phyloP scores from a whole-genome alignment of 1,284 basidiomycete species.

The Rhodotorula sp. region DNA sequence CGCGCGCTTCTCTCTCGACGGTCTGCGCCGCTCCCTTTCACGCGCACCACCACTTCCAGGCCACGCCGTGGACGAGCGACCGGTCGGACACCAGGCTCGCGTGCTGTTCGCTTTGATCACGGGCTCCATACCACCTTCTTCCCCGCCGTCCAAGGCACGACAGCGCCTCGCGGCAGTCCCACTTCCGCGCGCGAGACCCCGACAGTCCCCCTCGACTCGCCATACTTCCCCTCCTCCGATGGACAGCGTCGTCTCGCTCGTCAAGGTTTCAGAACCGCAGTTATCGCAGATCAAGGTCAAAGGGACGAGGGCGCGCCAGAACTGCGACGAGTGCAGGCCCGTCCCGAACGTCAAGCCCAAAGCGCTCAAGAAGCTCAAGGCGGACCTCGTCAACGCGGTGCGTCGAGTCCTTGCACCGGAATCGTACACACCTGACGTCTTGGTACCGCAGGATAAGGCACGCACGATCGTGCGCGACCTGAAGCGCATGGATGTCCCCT shows the following conservation, averaged over 20 bases:
- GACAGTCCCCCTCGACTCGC: no score
- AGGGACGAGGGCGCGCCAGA: not conserved
- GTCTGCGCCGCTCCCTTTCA: not conserved
- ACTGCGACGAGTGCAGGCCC: not conserved
- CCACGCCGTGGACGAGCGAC: not conserved
- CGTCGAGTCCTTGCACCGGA: not conserved
- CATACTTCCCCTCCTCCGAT: not conserved
- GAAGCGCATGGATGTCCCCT: constrained; percentile 29
- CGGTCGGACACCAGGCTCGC: constrained; percentile 13
- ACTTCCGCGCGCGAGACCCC: not conserved
- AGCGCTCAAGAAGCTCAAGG: constrained; percentile 38
- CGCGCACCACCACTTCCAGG: not conserved
- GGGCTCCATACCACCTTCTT: constrained; percentile 1
- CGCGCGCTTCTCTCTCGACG: constrained; percentile 11
- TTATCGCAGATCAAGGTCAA: not conserved
- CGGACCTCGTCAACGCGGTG: constrained; percentile 16
- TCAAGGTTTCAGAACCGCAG: not conserved
- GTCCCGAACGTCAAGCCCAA: constrained; percentile 32
- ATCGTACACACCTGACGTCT: not conserved
- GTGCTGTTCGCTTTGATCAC: constrained; percentile 21
- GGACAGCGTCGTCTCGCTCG: not conserved
- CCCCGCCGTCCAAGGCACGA: not conserved
- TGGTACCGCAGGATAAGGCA: constrained; percentile 19
- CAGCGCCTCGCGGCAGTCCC: not conserved
- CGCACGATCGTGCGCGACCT: constrained; percentile 31